Evolutionary conservation across 495 filamentous ascomycete genomes (phyloP), one percentile per base, ranked within the genome.

Genomic region (Glutinoglossum americanum): DNA sequence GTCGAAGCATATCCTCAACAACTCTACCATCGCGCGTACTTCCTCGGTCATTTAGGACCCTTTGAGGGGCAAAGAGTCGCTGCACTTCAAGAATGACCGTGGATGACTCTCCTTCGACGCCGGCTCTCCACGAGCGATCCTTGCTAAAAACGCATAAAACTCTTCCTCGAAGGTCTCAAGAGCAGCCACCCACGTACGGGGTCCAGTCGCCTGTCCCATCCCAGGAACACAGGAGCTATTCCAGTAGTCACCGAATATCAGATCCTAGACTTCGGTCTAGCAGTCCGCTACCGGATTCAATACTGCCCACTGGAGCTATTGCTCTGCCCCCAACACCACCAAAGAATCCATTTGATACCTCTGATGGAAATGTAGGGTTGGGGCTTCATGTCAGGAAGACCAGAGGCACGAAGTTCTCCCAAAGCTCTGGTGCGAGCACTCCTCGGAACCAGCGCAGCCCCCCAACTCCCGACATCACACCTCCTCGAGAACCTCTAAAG

Each of bases 391-490:
- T 53, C 7, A 53, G 23, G 19, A 27, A 21, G 49, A 53, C 23
- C 15, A 27, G 49, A 25, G 49, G 49, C 21, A 27, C 9, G 28
- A 53, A 30, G 26, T 13, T 10, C 9, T 27, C 25, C 17, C 49
- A 53, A 53, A 27, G 48, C 9, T 13, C 56, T 1, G 44, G 37
- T 30, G 9, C 51, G 56, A 64, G 70, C 57, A 85, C 81, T 6
- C 80, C 80, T 32, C 71, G 75, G 35, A 75, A 77, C 61, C 77
- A 81, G 57, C 75, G 76, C 54, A 84, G 80, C 59, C 84, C 82
- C 25, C 83, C 81, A 19, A 89, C 81, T 13, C 82, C 83, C 6
- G 83, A 88, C 64, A 76, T 79, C 26, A 85, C 83, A 21, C 84
- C 83, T 57, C 83, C 85, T 39, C 76, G 74, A 55, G 53, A 63